These are phyloP conservation scores for Debaryomyces sp. DNA, from an alignment of 1,139 yeast species.

Conservation along the genomic window DNA sequence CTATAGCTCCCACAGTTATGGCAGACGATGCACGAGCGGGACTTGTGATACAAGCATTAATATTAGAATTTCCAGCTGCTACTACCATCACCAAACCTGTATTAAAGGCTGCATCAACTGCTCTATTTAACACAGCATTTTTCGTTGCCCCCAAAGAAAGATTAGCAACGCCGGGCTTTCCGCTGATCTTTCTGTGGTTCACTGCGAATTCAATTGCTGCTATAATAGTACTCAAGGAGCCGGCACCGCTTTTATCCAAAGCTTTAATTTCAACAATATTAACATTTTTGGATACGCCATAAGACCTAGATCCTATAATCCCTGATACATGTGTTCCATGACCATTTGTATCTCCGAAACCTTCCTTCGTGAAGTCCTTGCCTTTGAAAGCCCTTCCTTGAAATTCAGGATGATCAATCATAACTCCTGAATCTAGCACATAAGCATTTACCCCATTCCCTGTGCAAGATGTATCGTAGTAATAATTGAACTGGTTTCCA, in stretches of 20 bases:
- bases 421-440: conserved; percentile 80
- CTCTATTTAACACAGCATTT: conserved; percentile 67
- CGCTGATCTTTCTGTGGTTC: conserved; percentile 50
- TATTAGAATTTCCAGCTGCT: conserved; percentile 85
- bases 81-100: conserved; percentile 80
- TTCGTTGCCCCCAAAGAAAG: conserved; percentile 75
- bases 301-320: conserved; percentile 72
- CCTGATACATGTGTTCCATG: conserved; percentile 94
- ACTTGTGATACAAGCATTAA: conserved; percentile 75
- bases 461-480: conserved; percentile 26
- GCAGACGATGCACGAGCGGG: conserved; percentile 78
- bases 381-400: conserved; percentile 63
- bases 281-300: conserved; percentile 77
- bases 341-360: conserved; percentile 65
- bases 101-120: conserved; percentile 68
- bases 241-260: conserved; percentile 63
- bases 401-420: conserved; percentile 61
- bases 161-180: conserved; percentile 67
- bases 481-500: conserved; percentile 23
- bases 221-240: conserved; percentile 67
- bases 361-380: conserved; percentile 64
- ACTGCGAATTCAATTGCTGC: conserved; percentile 74
- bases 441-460: conserved; percentile 64
- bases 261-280: conserved; percentile 72
- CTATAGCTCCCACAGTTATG: conserved; percentile 85